A percentile compares a stretch with the other conserved stretches of the same genome.
Evolutionary conservation across 768 basidiomycete species (phyloP).

Genomic region (Hericium rajendrae): DNA sequence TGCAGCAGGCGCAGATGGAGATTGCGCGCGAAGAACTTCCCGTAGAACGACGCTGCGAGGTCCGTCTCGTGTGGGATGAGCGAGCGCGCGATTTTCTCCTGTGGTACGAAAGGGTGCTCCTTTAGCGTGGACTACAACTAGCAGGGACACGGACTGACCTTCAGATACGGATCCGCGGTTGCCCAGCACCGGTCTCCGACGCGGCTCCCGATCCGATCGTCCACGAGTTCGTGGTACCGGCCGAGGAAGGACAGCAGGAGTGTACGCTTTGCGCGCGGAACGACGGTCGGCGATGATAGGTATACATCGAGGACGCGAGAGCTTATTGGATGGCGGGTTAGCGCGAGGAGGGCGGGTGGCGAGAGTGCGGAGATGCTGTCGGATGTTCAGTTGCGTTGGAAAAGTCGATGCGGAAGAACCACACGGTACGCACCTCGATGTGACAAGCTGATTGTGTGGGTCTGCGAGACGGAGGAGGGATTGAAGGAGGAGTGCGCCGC

Average conservation of each 20-base stretch:
- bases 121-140: neutral
- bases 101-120: neutral
- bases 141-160: conserved; percentile 36
- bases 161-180: conserved; percentile 85
- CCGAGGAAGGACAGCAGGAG: conserved; percentile 72
- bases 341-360: conserved; percentile 45
- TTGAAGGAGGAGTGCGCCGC: conserved; percentile 82
- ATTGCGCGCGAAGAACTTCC: conserved; percentile 77
- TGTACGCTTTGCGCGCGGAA: conserved; percentile 54
- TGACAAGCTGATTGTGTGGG: conserved; percentile 57
- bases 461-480: conserved; percentile 61
- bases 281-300: conserved; percentile 58
- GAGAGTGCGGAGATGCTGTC: conserved; percentile 50
- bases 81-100: conserved; percentile 91
- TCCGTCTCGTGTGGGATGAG: conserved; percentile 61
- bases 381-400: conserved; percentile 4
- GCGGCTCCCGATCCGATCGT: conserved; percentile 85
- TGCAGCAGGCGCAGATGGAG: conserved; percentile 71
- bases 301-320: conserved; percentile 75
- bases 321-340: conserved; percentile 58
- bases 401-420: neutral
- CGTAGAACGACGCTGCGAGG: conserved; percentile 72
- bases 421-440: conserved; percentile 46
- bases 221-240: conserved; percentile 70
- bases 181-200: conserved; percentile 90